Percentiles rank a stretch among this genome's conserved stretches.
These are phyloP conservation scores for Citrullus amarus DNA, from an alignment of 306 rosid genomes.

Conservation along the genomic window DNA sequence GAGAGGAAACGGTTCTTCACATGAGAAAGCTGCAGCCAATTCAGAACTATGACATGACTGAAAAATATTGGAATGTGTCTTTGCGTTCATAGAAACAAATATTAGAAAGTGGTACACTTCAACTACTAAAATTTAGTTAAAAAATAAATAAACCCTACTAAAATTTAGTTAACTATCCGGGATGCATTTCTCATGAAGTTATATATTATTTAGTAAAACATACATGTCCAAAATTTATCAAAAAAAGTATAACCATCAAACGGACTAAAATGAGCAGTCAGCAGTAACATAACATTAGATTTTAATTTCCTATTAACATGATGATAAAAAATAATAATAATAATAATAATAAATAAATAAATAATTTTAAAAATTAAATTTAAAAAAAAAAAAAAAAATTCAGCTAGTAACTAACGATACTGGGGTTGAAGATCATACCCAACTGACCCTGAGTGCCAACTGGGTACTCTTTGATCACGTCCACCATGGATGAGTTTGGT, in stretches of 20 bases:
- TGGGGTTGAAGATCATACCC: slow-evolving; percentile 24
- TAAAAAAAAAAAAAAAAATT: no score
- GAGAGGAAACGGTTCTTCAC: background rate
- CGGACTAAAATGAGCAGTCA: background rate
- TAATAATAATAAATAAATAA: no score
- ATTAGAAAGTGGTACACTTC: background rate
- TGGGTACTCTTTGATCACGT: slow-evolving; percentile 9
- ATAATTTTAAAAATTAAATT: no score
- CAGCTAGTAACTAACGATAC: slow-evolving; percentile 6
- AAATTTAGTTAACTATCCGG: background rate
- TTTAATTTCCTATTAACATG: background rate
- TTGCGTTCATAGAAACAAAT: background rate
- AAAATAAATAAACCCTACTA: background rate
- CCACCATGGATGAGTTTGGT: slow-evolving; percentile 15
- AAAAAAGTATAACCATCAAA: background rate
- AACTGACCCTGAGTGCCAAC: slow-evolving; percentile 11
- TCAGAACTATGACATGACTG: background rate
- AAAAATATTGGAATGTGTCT: background rate
- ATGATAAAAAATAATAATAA: background rate
- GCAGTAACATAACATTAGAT: background rate
- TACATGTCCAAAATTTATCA: background rate
- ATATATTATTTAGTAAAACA: background rate
- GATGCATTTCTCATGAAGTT: background rate
- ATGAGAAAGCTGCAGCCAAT: background rate
- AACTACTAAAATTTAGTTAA: background rate